These are phyloP conservation scores for Populus hybrid DNA, from an alignment of 441 rosid species.

Conservation along the genomic window DNA sequence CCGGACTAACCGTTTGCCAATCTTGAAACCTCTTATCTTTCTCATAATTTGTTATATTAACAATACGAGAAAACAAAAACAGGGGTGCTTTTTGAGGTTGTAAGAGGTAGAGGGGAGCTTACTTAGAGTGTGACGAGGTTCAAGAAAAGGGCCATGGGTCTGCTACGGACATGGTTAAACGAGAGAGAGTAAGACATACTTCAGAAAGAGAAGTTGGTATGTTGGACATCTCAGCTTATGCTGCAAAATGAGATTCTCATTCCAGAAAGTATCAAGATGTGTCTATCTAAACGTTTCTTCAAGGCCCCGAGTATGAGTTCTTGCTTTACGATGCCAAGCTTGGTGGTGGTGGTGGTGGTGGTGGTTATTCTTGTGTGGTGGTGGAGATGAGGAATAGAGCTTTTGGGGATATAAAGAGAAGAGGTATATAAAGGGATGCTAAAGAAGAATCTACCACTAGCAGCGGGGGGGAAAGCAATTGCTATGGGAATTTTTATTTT, in stretches of 20 bases:
- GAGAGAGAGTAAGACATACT: constrained; percentile 48
- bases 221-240: constrained; percentile 37
- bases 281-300: neutral
- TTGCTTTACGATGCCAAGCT: neutral
- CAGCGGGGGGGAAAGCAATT: neutral
- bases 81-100: neutral
- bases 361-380: neutral
- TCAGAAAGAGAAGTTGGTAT: constrained; percentile 58
- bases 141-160: constrained; percentile 62
- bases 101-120: neutral
- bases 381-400: neutral
- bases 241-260: constrained; percentile 12
- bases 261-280: neutral
- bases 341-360: neutral
- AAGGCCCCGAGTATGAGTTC: neutral
- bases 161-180: constrained; percentile 54
- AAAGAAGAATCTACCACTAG: neutral
- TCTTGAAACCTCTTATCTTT: constrained; percentile 54
- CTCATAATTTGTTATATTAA: constrained; percentile 33
- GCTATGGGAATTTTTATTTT: neutral
- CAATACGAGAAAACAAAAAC: neutral
- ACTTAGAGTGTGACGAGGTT: constrained; percentile 6
- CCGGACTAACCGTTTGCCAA: constrained; percentile 46
- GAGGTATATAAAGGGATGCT: neutral
- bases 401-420: neutral